Conservation (phyloP, 2,329 filamentous ascomycete species). For the Aureobasidium mangrovei region DNA sequence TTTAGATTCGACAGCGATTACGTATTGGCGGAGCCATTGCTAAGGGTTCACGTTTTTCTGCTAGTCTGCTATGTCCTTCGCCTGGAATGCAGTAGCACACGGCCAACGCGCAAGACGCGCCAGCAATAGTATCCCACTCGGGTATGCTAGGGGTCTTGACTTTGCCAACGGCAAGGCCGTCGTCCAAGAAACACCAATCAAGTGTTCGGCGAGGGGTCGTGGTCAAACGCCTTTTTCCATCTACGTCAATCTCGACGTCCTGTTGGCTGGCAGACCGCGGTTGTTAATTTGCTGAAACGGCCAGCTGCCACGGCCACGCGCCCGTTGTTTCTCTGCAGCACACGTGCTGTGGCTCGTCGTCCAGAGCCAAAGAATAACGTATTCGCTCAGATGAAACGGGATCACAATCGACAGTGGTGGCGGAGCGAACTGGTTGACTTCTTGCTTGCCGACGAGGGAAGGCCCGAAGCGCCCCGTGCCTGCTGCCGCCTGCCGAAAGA, state of each 20-base stretch:
- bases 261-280: slow-evolving; percentile 13
- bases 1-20: slow-evolving; percentile 4
- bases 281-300: slow-evolving; percentile 14
- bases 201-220: not conserved
- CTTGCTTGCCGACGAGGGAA: not conserved
- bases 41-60: slow-evolving; percentile 4
- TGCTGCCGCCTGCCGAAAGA: not conserved
- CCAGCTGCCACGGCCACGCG: slow-evolving; percentile 13
- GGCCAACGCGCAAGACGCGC: slow-evolving; percentile 5
- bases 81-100: slow-evolving; percentile 12
- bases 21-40: slow-evolving; percentile 1
- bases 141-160: slow-evolving; percentile 10
- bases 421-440: not conserved
- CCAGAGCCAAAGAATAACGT: not conserved
- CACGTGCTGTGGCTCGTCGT: slow-evolving; percentile 8
- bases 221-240: slow-evolving; percentile 8
- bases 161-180: slow-evolving; percentile 10
- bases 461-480: not conserved
- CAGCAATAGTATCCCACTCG: not conserved
- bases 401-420: slow-evolving; percentile 2
- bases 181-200: slow-evolving; percentile 12
- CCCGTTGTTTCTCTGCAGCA: slow-evolving; percentile 12
- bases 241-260: slow-evolving; percentile 9
- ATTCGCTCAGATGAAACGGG: not conserved
- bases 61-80: slow-evolving; percentile 2